Conservation (phyloP, 176 grass and related monocot genomes). For the Triticum monococcum region DNA sequence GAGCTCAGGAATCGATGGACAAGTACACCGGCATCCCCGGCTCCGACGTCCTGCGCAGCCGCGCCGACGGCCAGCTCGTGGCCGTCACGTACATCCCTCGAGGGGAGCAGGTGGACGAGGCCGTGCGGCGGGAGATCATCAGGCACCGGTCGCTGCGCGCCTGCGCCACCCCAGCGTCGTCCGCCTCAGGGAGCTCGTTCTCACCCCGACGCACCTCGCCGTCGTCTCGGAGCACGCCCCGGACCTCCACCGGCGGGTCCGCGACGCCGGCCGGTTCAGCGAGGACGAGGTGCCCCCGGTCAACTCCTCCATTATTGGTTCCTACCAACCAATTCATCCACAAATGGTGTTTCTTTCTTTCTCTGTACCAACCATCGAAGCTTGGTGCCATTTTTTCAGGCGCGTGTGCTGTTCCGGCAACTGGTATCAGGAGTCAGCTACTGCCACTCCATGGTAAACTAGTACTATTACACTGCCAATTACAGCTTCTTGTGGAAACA, state of each 20-base stretch:
- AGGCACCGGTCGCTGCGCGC: conserved; percentile 81
- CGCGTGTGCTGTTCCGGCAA: conserved; percentile 73
- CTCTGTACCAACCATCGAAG: not conserved
- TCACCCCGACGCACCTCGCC: conserved; percentile 69
- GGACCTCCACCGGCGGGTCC: conserved; percentile 61
- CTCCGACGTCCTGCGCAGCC: conserved; percentile 50
- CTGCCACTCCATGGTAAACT: conserved; percentile 63
- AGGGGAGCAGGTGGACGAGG: conserved; percentile 94
- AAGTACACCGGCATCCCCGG: too few species aligned
- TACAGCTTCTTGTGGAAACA: not conserved
- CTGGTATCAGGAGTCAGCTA: conserved; percentile 77
- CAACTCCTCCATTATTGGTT: too few species aligned
- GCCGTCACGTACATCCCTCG: conserved; percentile 85
- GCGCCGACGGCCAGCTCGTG: conserved; percentile 56
- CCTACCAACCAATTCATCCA: not conserved
- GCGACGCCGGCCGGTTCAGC: conserved; percentile 67
- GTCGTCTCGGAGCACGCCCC: conserved; percentile 82
- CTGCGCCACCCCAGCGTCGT: conserved; percentile 89
- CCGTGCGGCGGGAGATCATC: conserved; percentile 93
- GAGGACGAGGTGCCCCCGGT: conserved; percentile 53
- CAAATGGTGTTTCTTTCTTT: not conserved
- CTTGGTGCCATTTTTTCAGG: conserved; percentile 33
- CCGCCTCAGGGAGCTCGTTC: conserved; percentile 85
- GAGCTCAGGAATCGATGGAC: too few species aligned
- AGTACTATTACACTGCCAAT: not conserved